Evolutionary conservation across 345 rosid genomes (phyloP).

Genomic region (Arabidopsis arenosa): DNA sequence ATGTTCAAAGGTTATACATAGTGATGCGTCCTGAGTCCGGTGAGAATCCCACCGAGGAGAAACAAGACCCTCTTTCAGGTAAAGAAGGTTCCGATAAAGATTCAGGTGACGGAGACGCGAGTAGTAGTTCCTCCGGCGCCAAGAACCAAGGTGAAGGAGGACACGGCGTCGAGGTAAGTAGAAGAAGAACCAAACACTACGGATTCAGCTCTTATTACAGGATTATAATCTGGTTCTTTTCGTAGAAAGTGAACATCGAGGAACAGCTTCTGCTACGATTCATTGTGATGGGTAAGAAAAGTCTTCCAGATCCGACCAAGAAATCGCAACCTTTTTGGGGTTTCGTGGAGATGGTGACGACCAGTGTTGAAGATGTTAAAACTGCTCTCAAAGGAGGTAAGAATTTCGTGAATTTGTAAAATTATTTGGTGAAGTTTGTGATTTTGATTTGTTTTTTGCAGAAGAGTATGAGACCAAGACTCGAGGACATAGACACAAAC

Average conservation of each 20-base stretch:
- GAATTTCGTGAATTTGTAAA: neutral
- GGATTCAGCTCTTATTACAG: neutral
- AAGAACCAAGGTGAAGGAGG: conserved; percentile 51
- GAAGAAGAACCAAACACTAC: neutral
- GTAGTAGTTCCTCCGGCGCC: conserved; percentile 8
- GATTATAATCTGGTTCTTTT: neutral
- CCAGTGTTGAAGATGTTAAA: conserved; percentile 59
- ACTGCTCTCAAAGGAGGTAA: conserved; percentile 67
- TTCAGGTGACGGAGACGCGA: neutral
- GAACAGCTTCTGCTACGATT: conserved; percentile 61
- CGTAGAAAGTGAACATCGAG: conserved; percentile 65
- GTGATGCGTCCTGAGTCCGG: conserved; percentile 73
- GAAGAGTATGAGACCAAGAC: conserved; percentile 74
- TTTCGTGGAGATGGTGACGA: conserved; percentile 74
- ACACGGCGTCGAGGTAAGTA: conserved; percentile 56
- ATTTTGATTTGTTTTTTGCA: conserved; percentile 28
- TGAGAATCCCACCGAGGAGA: conserved; percentile 57
- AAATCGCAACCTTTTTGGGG: conserved; percentile 74
- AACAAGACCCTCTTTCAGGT: conserved; percentile 65
- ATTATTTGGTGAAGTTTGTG: neutral
- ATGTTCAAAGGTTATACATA: conserved; percentile 71
- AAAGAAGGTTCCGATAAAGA: conserved; percentile 51
- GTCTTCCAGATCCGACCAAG: conserved; percentile 69
- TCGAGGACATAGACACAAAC: conserved; percentile 58
- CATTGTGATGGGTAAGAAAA: conserved; percentile 73